Evolutionary conservation across 2,329 filamentous ascomycete species (phyloP).

Genomic region (Fusarium paranaense): DNA sequence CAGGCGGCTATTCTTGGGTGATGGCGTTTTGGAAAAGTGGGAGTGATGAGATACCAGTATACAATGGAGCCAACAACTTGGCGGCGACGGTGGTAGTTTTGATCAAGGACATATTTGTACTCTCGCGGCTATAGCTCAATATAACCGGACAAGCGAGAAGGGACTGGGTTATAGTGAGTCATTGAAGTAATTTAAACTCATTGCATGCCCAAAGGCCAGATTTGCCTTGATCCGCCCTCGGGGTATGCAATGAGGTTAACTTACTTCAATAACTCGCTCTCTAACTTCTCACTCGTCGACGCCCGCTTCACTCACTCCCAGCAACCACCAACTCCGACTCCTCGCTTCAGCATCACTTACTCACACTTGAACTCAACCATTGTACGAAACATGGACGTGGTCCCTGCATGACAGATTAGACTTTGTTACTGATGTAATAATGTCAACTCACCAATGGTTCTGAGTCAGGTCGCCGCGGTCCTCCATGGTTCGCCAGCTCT

Average conservation of each 20-base stretch:
- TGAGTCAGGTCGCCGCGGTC: slow-evolving; percentile 54
- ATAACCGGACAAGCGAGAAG: not conserved
- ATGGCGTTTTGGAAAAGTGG: slow-evolving; percentile 19
- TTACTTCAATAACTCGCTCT: not conserved
- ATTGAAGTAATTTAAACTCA: not conserved
- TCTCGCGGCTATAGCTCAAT: not conserved
- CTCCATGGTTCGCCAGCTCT: slow-evolving; percentile 56
- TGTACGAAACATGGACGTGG: slow-evolving; percentile 45
- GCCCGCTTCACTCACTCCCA: not conserved
- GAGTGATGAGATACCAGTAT: slow-evolving; percentile 26
- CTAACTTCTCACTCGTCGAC: not conserved
- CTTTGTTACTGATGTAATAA: not conserved
- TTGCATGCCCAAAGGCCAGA: no score
- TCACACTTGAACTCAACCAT: slow-evolving; percentile 14
- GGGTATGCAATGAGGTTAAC: not conserved
- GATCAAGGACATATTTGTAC: not conserved
- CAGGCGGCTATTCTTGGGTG: not conserved
- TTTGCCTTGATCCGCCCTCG: not conserved
- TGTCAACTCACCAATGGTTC: slow-evolving; percentile 55
- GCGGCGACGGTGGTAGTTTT: not conserved
- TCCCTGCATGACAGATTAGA: slow-evolving; percentile 31
- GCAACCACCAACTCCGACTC: not conserved
- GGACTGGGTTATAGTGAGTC: not conserved
- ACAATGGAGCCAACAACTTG: not conserved
- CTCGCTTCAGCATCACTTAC: not conserved